Conservation (phyloP, 164 flowering plant genomes). For the grape (Vitis vinifera) region ASM3070453v1 NC_081805.1:1242501-1243000, state of each 20-base stretch:
- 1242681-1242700: neutral
- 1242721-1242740: neutral
- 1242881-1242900: neutral
- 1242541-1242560: slow-evolving; percentile 64
- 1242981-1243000: neutral
- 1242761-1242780: neutral
- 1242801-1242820: neutral
- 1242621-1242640: slow-evolving; percentile 97
- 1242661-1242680: neutral
- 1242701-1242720: neutral
- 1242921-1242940: neutral
- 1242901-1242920: neutral
- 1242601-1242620: slow-evolving; percentile 67
- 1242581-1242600: slow-evolving; percentile 46
- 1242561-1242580: slow-evolving; percentile 41
- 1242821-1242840: too few relatives aligned
- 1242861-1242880: neutral
- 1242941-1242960: neutral
- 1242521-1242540: slow-evolving; percentile 34
- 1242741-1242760: neutral
- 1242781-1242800: too few relatives aligned
- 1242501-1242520: slow-evolving; percentile 99
- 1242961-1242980: neutral
- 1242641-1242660: slow-evolving; percentile 31
- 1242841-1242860: neutral